Conservation (phyloP, 805 yeast species). For the Yarrowia yakushimensis region DNA sequence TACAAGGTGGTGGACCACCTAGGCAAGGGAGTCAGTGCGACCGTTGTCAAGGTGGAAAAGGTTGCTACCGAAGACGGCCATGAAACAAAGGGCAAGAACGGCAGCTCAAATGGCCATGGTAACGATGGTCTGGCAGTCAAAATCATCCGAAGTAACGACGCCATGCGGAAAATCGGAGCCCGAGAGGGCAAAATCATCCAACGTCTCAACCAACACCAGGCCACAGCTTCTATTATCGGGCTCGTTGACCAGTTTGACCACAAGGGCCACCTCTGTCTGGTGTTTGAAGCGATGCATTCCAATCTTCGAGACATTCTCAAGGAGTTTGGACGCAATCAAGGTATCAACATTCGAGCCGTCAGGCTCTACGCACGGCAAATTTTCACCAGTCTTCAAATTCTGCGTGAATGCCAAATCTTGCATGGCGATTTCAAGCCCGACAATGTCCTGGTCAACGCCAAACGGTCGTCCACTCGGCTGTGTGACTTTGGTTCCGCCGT, state of each 20-base stretch:
- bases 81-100: not conserved
- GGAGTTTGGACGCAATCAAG: constrained; percentile 81
- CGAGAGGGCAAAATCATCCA: constrained; percentile 63
- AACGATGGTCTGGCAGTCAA: constrained; percentile 47
- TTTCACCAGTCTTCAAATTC: constrained; percentile 61
- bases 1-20: constrained; percentile 35
- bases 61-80: not conserved
- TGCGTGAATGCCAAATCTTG: constrained; percentile 67
- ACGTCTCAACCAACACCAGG: constrained; percentile 57
- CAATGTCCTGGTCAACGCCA: constrained; percentile 64
- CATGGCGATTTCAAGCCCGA: constrained; percentile 95
- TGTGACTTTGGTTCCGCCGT: constrained; percentile 89
- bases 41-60: constrained; percentile 34
- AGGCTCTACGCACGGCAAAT: constrained; percentile 67
- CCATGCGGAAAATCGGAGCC: constrained; percentile 62
- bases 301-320: constrained; percentile 71
- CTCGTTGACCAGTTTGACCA: constrained; percentile 71
- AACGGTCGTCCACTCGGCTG: constrained; percentile 67
- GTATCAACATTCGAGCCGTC: constrained; percentile 67
- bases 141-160: constrained; percentile 63
- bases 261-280: constrained; percentile 80
- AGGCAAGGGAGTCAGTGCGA: constrained; percentile 39
- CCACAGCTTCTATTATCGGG: constrained; percentile 60
- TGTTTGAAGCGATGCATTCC: constrained; percentile 74
- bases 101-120: not conserved